Base-by-base conservation (phyloP, 2,329 filamentous ascomycete genomes). In the Cadophora sp. region DNA sequence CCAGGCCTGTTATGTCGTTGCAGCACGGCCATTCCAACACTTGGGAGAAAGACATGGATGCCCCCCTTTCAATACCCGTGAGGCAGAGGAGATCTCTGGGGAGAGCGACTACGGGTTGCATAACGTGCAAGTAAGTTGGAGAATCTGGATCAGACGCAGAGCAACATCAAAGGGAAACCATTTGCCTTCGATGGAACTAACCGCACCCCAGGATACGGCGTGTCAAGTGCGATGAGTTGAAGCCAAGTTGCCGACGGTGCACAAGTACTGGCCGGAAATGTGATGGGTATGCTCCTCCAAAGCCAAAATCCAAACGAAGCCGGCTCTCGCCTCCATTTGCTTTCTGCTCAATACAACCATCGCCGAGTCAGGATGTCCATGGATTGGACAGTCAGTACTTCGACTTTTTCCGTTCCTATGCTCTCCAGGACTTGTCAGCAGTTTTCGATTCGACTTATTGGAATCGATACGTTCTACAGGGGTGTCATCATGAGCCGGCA, bases 381-480 rank as follows among this genome's bases (percentile, higher is more conserved):
- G 51, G 30, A 36, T 11, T 9, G 6, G 51, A 53, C 50, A 53
- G 50, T 24, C 50, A 24, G 50, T 53, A 53, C 24, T 53, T 55
- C 4, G 16, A 56, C 53, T 56, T 56, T 30, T 56, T 39, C 9
- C n/a, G 33, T 20, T 56, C 53, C 11, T 56, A 39, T 22, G 33
- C 53, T 3, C 33, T 22, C 1, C 33, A 56, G 20, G 33, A 56
- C n/a, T 39, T 56, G n/a, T 56, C 53, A 11, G 9, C n/a, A 22
- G n/a, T 20, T 56, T 56, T 56, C 53, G 53, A 56, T 18, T 39
- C 33, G 30, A 56, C 33, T 4, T 39, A 56, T 39, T 56, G n/a
- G 53, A 56, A 18, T 14, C 7, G 53, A 22, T 56, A 39, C 20
- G 53, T 56, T 22, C 53, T 56, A 11, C 53, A 56, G n/a, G 30